phyloP scores from a whole-genome alignment of 1,284 basidiomycete species.

The Cryptococcus sp. region DNA sequence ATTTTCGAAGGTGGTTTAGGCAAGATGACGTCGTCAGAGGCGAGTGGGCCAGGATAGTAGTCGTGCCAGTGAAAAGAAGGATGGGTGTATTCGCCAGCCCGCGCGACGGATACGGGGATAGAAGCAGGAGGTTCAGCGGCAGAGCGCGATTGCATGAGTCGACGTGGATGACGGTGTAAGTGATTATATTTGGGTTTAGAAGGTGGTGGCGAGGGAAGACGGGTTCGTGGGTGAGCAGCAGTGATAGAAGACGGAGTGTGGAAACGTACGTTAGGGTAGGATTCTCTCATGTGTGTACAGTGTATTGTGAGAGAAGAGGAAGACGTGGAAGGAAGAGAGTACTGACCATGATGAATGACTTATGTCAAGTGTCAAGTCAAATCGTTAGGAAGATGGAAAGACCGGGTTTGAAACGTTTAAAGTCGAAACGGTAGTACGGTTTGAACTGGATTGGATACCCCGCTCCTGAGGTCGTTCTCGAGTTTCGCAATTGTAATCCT shows the following conservation, averaged over 20 bases:
- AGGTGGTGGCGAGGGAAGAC: neutral
- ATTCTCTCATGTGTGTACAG: too few relatives aligned
- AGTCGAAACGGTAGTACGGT: too few relatives aligned
- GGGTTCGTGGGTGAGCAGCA: neutral
- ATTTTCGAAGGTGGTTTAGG: slow-evolving; percentile 28
- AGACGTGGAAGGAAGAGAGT: neutral
- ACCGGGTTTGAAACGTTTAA: too few relatives aligned
- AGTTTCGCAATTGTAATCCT: too few relatives aligned
- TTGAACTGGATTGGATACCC: too few relatives aligned
- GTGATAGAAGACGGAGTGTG: neutral
- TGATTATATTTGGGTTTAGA: neutral
- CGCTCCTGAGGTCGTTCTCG: too few relatives aligned
- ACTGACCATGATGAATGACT: neutral
- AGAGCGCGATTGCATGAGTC: neutral
- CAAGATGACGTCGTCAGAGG: slow-evolving; percentile 6
- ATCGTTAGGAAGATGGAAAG: too few relatives aligned
- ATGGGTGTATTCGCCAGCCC: neutral
- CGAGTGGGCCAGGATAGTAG: slow-evolving; percentile 18
- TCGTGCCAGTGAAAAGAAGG: slow-evolving; percentile 21
- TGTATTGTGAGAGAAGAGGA: too few relatives aligned
- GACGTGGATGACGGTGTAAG: neutral
- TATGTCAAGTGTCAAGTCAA: too few relatives aligned
- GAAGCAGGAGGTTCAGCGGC: neutral
- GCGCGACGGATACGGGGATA: neutral
- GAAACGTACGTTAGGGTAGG: neutral